Evolutionary conservation across 73 alveolate genomes (phyloP).

Genomic region (Breviolum minutum): DNA sequence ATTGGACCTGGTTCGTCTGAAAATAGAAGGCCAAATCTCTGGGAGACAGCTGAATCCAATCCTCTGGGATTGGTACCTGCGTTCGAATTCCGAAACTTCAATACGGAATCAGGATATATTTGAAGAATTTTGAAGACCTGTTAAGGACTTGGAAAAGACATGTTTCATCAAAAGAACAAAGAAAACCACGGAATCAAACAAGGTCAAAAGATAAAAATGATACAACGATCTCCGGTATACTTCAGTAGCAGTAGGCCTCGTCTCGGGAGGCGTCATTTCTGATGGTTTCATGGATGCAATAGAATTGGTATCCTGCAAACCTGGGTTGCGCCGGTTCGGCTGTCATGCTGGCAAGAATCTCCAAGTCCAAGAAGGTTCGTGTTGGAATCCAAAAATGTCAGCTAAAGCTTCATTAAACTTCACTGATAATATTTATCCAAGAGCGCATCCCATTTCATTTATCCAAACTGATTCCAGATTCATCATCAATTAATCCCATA

Average conservation of each 20-base stretch:
- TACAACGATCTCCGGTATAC: background rate
- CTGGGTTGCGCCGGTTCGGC: background rate
- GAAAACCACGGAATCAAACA: background rate
- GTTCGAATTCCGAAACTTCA: background rate
- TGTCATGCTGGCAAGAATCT: background rate
- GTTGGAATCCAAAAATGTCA: background rate
- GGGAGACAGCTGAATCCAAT: constrained; percentile 1
- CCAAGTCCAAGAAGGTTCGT: background rate
- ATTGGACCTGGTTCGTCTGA: constrained; percentile 9
- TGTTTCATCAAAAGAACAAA: background rate
- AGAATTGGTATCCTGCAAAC: constrained; percentile 10
- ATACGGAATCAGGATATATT: background rate
- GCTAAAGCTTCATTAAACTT: background rate
- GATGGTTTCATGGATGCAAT: background rate
- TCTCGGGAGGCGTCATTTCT: background rate
- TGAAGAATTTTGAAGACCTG: background rate
- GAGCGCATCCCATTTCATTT: background rate
- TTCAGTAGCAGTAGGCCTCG: background rate
- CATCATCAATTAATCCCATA: background rate
- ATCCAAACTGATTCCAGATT: background rate
- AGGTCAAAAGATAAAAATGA: background rate
- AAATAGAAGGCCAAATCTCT: constrained; percentile 46
- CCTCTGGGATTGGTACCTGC: constrained; percentile 15
- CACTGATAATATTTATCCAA: background rate
- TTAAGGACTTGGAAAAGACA: background rate